A percentile compares a stretch with the other conserved stretches of the same genome.
phyloP scores from a whole-genome alignment of 179 eudicot genomes.

The Vitellaria paradoxa region DNA sequence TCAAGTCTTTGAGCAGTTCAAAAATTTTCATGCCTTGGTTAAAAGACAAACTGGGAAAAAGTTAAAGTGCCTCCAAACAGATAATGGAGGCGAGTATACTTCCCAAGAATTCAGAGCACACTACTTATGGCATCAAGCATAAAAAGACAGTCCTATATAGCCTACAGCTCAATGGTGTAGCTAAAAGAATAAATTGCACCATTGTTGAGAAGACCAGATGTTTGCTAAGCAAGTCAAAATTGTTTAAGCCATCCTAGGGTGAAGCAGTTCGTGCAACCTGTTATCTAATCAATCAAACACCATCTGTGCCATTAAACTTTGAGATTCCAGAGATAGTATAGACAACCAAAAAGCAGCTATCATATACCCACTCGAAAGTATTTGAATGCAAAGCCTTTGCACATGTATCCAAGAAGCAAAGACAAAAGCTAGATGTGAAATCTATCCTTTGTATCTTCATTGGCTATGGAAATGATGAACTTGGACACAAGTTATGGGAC shows the following conservation, averaged over 20 bases:
- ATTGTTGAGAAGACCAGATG: background rate
- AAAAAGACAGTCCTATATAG: too few species aligned
- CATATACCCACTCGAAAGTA: background rate
- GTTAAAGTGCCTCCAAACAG: too few species aligned
- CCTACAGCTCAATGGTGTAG: background rate
- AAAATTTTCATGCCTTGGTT: too few species aligned
- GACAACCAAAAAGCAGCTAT: background rate
- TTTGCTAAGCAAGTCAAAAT: background rate
- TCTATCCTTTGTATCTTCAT: conserved; percentile 13
- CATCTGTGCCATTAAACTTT: too few species aligned
- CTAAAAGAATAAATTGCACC: background rate
- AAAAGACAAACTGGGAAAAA: too few species aligned
- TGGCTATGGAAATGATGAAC: background rate
- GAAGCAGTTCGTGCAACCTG: background rate
- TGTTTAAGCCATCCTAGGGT: background rate
- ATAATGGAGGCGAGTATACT: too few species aligned
- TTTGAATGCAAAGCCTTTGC: conserved; percentile 16
- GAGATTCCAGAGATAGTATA: background rate
- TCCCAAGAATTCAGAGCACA: too few species aligned
- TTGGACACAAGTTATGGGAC: background rate
- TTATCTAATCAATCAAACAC: too few species aligned
- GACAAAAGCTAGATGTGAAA: conserved; percentile 12
- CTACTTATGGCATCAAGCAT: too few species aligned
- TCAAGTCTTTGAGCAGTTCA: too few species aligned
- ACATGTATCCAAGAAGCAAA: conserved; percentile 9